phyloP scores from a whole-genome alignment of 78 protist genomes.

The Cavenderia fasciculata region DNA sequence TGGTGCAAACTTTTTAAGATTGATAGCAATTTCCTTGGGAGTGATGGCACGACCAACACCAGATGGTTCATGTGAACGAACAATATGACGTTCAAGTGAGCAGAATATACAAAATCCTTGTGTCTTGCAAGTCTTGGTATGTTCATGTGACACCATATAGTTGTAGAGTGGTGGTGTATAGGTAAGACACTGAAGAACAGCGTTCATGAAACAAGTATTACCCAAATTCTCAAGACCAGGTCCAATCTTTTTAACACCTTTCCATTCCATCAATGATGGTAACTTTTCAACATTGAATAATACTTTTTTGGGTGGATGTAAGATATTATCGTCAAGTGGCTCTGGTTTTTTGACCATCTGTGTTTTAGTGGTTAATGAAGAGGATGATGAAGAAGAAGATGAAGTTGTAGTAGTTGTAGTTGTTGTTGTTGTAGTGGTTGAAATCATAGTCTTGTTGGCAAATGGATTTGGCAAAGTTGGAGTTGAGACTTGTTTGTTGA shows the following conservation, averaged over 20 bases:
- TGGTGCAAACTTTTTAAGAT: slow-evolving; percentile 61
- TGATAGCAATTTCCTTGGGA: slow-evolving; percentile 62
- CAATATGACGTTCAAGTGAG: slow-evolving; percentile 47
- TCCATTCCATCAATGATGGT: slow-evolving; percentile 18
- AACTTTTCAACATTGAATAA: slow-evolving; percentile 9
- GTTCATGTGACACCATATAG: slow-evolving; percentile 65
- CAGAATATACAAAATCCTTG: slow-evolving; percentile 79
- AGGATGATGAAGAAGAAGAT: no score
- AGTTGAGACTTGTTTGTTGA: slow-evolving; percentile 9
- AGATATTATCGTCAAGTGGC: slow-evolving; percentile 26
- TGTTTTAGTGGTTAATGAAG: no score
- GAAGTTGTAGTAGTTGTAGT: not conserved
- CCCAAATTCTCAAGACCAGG: slow-evolving; percentile 86
- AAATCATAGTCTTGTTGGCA: no score
- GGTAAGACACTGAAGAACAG: slow-evolving; percentile 94
- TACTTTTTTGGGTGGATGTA: slow-evolving; percentile 49
- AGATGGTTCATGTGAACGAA: not conserved
- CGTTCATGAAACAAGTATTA: slow-evolving; percentile 96
- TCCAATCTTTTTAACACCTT: slow-evolving; percentile 22
- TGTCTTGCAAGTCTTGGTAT: slow-evolving; percentile 7
- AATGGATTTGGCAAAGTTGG: no score
- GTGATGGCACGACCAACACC: not conserved
- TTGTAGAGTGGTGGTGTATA: slow-evolving; percentile 88
- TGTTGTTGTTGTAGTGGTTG: not conserved
- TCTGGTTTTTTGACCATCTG: not conserved